Evolutionary conservation across 2,329 filamentous ascomycete genomes (phyloP).

Genomic region (Diaporthe caulivora): DNA sequence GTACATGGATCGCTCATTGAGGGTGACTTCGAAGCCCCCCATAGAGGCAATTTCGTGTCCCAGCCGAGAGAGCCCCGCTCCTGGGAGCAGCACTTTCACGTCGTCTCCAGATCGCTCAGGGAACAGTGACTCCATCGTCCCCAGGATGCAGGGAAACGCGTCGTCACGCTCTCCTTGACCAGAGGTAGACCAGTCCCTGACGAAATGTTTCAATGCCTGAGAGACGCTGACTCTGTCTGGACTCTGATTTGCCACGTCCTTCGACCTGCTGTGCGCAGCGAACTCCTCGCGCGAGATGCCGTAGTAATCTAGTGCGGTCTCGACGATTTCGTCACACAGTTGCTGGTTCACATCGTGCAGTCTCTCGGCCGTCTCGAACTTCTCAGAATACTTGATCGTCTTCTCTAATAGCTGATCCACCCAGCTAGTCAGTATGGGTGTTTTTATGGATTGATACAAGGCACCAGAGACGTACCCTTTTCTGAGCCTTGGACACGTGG

Average conservation of each 20-base stretch:
- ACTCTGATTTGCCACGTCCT: background rate
- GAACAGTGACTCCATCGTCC: background rate
- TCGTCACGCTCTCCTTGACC: background rate
- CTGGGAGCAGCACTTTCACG: constrained; percentile 1
- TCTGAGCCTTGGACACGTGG: background rate
- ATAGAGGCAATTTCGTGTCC: background rate
- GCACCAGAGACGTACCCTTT: background rate
- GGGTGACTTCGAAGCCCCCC: background rate
- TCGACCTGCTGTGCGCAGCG: background rate
- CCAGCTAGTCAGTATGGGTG: background rate
- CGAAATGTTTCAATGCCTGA: background rate
- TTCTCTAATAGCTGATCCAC: background rate
- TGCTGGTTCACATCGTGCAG: background rate
- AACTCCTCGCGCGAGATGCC: background rate
- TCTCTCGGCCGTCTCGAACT: background rate
- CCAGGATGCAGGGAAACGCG: background rate
- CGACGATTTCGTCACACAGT: background rate
- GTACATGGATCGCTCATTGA: background rate
- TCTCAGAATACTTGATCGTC: background rate
- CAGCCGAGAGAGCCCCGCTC: background rate
- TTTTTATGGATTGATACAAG: no score
- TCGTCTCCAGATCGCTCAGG: background rate
- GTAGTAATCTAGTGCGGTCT: constrained; percentile 1
- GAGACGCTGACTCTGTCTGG: background rate
- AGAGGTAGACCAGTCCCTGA: constrained; percentile 1